Percentiles rank a stretch among this genome's conserved stretches.
phyloP scores from a whole-genome alignment of 805 yeast species.

The Metschnikowia similis region DNA sequence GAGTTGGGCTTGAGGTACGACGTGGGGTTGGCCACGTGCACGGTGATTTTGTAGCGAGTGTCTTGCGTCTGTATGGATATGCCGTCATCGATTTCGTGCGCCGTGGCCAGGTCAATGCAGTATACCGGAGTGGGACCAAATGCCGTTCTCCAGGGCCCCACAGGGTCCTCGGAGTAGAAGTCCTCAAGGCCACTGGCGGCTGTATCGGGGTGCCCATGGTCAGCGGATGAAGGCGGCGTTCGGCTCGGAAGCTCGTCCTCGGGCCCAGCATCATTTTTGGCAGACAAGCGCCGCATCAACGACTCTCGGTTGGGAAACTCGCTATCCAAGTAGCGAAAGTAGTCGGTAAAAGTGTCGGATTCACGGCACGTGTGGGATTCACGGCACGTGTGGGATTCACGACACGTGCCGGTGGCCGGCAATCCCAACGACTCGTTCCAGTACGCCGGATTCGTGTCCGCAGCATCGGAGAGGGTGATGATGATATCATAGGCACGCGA shows the following conservation, averaged over 20 bases:
- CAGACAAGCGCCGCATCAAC: not conserved
- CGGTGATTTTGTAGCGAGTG: conserved; percentile 42
- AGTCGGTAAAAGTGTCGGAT: conserved; percentile 42
- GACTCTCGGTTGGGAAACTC: not conserved
- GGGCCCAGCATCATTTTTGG: not conserved
- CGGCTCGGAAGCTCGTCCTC: not conserved
- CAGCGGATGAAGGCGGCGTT: no score
- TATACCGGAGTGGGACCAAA: conserved; percentile 52
- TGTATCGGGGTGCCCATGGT: no score
- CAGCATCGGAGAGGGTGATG: conserved; percentile 18
- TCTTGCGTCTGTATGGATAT: conserved; percentile 49
- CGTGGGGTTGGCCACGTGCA: conserved; percentile 87
- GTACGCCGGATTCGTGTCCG: conserved; percentile 45
- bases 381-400: no score
- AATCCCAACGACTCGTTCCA: conserved; percentile 46
- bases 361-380: no score
- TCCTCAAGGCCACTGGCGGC: not conserved
- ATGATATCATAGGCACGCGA: conserved; percentile 51
- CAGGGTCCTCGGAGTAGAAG: conserved; percentile 29
- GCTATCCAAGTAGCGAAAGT: conserved; percentile 30
- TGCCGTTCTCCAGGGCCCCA: conserved; percentile 30
- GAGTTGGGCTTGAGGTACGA: conserved; percentile 50
- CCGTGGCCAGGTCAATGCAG: conserved; percentile 77
- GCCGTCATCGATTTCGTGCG: conserved; percentile 94
- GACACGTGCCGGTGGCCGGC: conserved; percentile 42